phyloP scores from a whole-genome alignment of 768 basidiomycete species.

The Termitomyces bulborhizus region DNA sequence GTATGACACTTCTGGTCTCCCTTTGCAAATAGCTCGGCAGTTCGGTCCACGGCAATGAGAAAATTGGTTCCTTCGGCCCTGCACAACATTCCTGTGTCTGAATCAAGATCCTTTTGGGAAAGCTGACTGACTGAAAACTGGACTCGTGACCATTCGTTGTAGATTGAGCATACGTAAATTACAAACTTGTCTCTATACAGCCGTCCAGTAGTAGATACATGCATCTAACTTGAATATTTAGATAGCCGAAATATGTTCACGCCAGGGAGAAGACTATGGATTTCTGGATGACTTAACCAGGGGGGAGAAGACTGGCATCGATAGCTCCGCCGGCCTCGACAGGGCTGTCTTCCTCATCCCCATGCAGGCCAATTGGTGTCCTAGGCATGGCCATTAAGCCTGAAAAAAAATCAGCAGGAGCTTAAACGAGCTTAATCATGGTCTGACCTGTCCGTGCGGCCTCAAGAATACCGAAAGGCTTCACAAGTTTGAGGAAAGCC shows the following conservation, averaged over 20 bases:
- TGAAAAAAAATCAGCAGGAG: constrained; percentile 22
- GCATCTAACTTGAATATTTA: background rate
- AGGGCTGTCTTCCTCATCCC: constrained; percentile 25
- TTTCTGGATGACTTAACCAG: constrained; percentile 53
- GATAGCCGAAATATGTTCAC: background rate
- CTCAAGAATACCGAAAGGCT: constrained; percentile 95
- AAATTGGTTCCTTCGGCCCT: too few relatives aligned
- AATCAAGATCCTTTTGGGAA: background rate
- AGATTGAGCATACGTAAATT: background rate
- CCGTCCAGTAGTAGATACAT: background rate
- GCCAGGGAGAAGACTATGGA: background rate
- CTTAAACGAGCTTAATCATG: background rate
- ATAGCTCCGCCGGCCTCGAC: constrained; percentile 47
- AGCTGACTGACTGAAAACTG: background rate
- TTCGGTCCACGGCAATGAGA: too few relatives aligned
- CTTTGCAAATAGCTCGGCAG: too few relatives aligned
- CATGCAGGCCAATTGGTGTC: constrained; percentile 64
- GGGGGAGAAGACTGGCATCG: constrained; percentile 90
- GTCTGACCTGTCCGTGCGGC: constrained; percentile 81
- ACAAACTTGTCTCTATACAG: background rate
- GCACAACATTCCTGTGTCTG: background rate
- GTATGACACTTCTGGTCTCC: too few relatives aligned
- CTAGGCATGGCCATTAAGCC: constrained; percentile 98
- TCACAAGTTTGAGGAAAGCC: constrained; percentile 85
- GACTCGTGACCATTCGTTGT: background rate